These are phyloP conservation scores for Paecilomyces sp. DNA, from an alignment of 2,329 filamentous ascomycete species.

Conservation along the genomic window DNA sequence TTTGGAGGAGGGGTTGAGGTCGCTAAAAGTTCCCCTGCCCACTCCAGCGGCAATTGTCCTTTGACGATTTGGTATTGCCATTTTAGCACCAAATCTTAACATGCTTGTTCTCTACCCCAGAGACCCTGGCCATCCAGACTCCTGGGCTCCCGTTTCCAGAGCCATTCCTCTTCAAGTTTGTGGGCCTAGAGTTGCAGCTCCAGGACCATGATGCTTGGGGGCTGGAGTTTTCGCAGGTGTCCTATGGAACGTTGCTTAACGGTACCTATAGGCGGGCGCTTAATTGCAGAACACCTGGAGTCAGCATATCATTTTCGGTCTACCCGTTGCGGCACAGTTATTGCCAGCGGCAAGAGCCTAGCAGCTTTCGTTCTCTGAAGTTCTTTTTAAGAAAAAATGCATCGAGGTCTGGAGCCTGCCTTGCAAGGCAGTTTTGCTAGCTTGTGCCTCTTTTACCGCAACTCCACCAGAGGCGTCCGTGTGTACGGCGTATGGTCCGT, in stretches of 20 bases:
- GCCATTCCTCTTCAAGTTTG: constrained; percentile 10
- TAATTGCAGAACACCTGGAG: constrained; percentile 29
- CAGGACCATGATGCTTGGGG: constrained; percentile 25
- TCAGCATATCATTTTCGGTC: constrained; percentile 18
- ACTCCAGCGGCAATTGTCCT: not conserved
- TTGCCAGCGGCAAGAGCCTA: constrained; percentile 20
- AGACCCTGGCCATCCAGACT: not conserved
- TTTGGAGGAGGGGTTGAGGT: not conserved
- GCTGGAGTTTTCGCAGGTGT: constrained; percentile 16
- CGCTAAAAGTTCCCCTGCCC: not conserved
- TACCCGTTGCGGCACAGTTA: constrained; percentile 21
- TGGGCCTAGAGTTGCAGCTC: constrained; percentile 19
- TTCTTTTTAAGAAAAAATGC: constrained; percentile 20
- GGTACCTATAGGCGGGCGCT: constrained; percentile 25
- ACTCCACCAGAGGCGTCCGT: constrained; percentile 17
- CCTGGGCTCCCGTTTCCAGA: constrained; percentile 6
- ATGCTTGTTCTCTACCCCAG: not conserved
- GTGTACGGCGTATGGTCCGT: constrained; percentile 10
- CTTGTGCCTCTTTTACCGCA: constrained; percentile 6
- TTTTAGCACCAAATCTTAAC: not conserved
- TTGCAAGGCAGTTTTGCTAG: constrained; percentile 24
- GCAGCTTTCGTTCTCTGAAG: constrained; percentile 19
- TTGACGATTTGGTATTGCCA: not conserved
- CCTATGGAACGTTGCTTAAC: constrained; percentile 3
- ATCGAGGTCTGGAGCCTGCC: constrained; percentile 22